Evolutionary conservation across 441 rosid species (phyloP).

Genomic region (Bruguiera hainesii): DNA sequence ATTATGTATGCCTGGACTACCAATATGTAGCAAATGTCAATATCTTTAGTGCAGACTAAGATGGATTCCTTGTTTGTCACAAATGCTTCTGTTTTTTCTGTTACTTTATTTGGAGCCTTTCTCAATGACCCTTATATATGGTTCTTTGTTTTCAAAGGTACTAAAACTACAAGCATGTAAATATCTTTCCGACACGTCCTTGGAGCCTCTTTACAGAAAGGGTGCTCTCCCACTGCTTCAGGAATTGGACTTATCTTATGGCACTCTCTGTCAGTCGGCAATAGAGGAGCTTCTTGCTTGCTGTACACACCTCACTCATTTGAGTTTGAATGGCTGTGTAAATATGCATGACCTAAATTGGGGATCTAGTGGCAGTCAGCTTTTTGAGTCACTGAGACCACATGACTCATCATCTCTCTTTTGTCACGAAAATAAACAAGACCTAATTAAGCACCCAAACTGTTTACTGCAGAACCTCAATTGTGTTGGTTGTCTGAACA

Average conservation of each 20-base stretch:
- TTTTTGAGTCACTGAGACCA: slow-evolving; percentile 31
- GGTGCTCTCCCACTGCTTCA: slow-evolving; percentile 76
- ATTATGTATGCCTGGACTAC: not conserved
- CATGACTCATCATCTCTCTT: slow-evolving; percentile 23
- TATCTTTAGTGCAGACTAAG: not conserved
- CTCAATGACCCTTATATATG: slow-evolving; percentile 8
- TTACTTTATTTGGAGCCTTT: not conserved
- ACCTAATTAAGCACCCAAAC: slow-evolving; percentile 45
- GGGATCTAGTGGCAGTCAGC: slow-evolving; percentile 51
- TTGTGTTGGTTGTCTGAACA: slow-evolving; percentile 89
- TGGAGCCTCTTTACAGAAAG: slow-evolving; percentile 90
- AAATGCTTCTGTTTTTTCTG: not conserved
- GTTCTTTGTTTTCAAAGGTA: slow-evolving; percentile 43
- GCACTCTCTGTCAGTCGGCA: slow-evolving; percentile 82
- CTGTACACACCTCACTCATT: slow-evolving; percentile 89
- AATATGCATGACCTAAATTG: slow-evolving; percentile 96
- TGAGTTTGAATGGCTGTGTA: slow-evolving; percentile 90
- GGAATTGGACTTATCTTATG: slow-evolving; percentile 94
- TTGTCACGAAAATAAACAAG: slow-evolving; percentile 30
- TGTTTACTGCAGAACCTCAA: slow-evolving; percentile 86
- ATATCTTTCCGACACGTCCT: slow-evolving; percentile 71
- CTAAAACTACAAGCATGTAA: slow-evolving; percentile 97
- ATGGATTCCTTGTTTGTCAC: not conserved
- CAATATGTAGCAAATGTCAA: not conserved
- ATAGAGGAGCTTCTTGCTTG: slow-evolving; percentile 90